Base-by-base conservation (phyloP, 441 rosid species). In the Theobroma grandiflorum region DNA sequence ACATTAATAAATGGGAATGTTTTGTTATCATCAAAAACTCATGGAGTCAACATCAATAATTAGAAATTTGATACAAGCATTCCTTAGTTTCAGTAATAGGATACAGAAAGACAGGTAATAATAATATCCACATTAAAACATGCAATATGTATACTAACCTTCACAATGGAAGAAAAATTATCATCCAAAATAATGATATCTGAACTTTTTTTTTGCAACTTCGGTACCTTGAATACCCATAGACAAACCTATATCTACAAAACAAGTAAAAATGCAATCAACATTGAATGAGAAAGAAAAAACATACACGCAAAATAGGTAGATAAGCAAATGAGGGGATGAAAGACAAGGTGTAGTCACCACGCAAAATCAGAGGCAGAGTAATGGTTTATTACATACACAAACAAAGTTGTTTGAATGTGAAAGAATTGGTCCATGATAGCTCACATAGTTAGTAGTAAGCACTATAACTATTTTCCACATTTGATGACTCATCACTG, bases 171-270 rank as follows among this genome's bases (percentile, higher is more conserved):
- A 82, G 98, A 84, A 74, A 97, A 97, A 78, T 96, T 87, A 82
- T 96, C 98, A 78, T 96, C 99, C 92, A 96, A 89, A 68, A 97
- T 95, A 81, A 97, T 92, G 74, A 97, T 95, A 80, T 97, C 99
- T 0, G 99, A 95, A 82, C 89, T 97, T 84, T 97, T 99, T 99
- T 86, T 97, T 97, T 0, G 99, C 99, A 77, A 95, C 98, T 91
- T 97, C 99, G 10, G 99, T 97, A 74, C 99, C 99, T 85, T 92
- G 92, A 80, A 95, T 91, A 83, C 99, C 98, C 98, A 96, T 95
- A 69, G 98, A 91, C 64, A 96, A 95, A 84, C 99, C 98, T 75
- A 96, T 95, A 82, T 96, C 98, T 81, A 78, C 76, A 68, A 31
- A 58, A 79, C 78, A 65, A 73, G 77, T 45, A 79, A 74, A 75